phyloP scores from a whole-genome alignment of 768 basidiomycete species.

The Russula vinacea region DNA sequence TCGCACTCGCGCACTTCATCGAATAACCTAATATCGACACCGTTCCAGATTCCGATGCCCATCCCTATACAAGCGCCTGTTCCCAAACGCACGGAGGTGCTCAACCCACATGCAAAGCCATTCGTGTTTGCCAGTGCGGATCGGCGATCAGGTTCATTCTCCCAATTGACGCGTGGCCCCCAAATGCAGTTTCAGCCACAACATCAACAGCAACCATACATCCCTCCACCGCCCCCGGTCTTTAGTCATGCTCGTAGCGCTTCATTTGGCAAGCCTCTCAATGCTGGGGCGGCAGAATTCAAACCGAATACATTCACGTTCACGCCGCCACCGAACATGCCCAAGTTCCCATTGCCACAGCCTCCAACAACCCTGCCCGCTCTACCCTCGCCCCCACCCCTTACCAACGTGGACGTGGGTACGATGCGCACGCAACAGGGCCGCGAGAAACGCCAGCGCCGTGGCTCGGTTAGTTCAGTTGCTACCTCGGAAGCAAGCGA shows the following conservation, averaged over 20 bases:
- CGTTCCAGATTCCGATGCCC: conserved; percentile 24
- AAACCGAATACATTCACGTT: conserved; percentile 77
- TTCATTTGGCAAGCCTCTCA: conserved; percentile 66
- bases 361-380: conserved; percentile 33
- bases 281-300: conserved; percentile 76
- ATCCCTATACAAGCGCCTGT: conserved; percentile 25
- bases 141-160: conserved; percentile 39
- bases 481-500: conserved; percentile 50
- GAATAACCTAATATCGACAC: conserved; percentile 25
- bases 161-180: conserved; percentile 34
- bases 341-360: conserved; percentile 49
- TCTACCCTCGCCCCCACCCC: conserved; percentile 39
- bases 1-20: conserved; percentile 54
- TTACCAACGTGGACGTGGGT: conserved; percentile 22
- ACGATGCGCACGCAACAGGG: conserved; percentile 54
- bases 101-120: conserved; percentile 81
- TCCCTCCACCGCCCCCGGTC: background rate
- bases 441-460: conserved; percentile 73
- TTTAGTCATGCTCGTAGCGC: conserved; percentile 40
- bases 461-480: conserved; percentile 43
- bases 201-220: conserved; percentile 13
- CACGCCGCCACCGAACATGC: conserved; percentile 63
- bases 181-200: conserved; percentile 37
- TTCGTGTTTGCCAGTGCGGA: conserved; percentile 66
- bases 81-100: conserved; percentile 35